Conservation (phyloP, 371 early-diverging fungal species). For the Mortierella sp. region DNA sequence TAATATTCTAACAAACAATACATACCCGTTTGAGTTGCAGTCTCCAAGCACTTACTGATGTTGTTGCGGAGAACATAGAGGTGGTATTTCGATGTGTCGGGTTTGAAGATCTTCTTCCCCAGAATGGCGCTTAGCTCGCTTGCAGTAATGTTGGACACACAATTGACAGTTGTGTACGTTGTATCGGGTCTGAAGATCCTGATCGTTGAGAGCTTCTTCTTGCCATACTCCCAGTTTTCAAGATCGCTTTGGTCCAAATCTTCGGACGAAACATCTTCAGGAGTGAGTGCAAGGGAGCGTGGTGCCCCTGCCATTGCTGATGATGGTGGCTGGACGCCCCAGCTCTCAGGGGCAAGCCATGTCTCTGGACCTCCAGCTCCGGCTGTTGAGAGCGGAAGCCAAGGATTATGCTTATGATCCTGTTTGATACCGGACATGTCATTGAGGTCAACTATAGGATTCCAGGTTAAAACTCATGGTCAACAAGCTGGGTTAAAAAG, state of each 20-base stretch:
- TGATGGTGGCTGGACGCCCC: conserved; percentile 41
- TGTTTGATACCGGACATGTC: conserved; percentile 42
- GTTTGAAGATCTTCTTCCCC: conserved; percentile 81
- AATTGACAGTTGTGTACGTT: conserved; percentile 81
- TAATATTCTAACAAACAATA: not conserved
- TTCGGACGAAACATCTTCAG: conserved; percentile 22
- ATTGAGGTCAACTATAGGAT: conserved; percentile 20
- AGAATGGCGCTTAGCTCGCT: conserved; percentile 77
- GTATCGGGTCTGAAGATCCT: conserved; percentile 76
- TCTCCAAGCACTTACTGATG: conserved; percentile 62
- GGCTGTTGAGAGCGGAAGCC: conserved; percentile 12
- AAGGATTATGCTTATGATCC: conserved; percentile 16
- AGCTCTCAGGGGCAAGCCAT: conserved; percentile 50
- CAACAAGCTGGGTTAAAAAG: no score
- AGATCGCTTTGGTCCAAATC: conserved; percentile 34
- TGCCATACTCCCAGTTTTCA: conserved; percentile 39
- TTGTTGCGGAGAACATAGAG: conserved; percentile 72
- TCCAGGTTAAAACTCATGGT: no score
- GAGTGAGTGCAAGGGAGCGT: conserved; percentile 19
- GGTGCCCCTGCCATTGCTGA: conserved; percentile 5
- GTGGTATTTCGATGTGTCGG: conserved; percentile 78
- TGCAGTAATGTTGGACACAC: conserved; percentile 73
- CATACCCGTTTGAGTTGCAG: not conserved
- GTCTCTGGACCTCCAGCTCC: conserved; percentile 29
- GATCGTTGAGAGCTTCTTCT: conserved; percentile 54